Evolutionary conservation across 2,329 filamentous ascomycete genomes (phyloP), one percentile per base, ranked within the genome.

Genomic region (Apiospora pterosperma): DNA sequence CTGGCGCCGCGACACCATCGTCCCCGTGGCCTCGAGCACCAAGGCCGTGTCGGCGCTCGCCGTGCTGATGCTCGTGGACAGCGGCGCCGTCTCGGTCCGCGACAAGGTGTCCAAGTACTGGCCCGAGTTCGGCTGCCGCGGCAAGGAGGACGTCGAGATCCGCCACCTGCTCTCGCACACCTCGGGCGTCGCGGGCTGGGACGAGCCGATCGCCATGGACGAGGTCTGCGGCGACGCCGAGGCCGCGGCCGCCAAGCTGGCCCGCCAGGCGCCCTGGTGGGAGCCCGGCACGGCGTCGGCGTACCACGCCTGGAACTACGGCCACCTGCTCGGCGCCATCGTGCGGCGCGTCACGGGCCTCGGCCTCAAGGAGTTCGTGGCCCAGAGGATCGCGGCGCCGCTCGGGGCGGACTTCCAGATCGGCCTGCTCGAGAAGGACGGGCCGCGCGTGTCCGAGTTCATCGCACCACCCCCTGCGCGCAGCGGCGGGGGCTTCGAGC

Each of bases 371-470:
- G 71, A 81, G 48, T 83, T 83, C 64, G 73, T 71, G 28, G 63
- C 67, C 2, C 55, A 63, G 41, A 66, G 63, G 61, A 78, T 85
- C 25, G 74, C 79, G 0, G 69, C 61, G 0, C 81, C 83, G 0
- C 67, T 81, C 4, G 68, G 68, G 0, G 82, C 82, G 1, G 83
- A 85, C 68, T 84, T 83, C 63, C 76, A 79, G 48, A 73, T 85
- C 19, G 82, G 82, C 1, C 72, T 78, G 2, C 60, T 67, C 1
- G 79, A 84, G 60, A 69, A 76, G 7, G 78, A 83, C 65, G 79
- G 75, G 75, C 42, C 66, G 3, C 81, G 82, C 10, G 69, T 81
- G 3, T 74, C 79, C 0, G 71, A 65, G 34, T 64, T 77, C 7
- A 65, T 80, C 4, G 64, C 78, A 0, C 67, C 76, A 5, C 67